Evolutionary conservation across 805 yeast genomes (phyloP).

Genomic region (Starmerella vitae): DNA sequence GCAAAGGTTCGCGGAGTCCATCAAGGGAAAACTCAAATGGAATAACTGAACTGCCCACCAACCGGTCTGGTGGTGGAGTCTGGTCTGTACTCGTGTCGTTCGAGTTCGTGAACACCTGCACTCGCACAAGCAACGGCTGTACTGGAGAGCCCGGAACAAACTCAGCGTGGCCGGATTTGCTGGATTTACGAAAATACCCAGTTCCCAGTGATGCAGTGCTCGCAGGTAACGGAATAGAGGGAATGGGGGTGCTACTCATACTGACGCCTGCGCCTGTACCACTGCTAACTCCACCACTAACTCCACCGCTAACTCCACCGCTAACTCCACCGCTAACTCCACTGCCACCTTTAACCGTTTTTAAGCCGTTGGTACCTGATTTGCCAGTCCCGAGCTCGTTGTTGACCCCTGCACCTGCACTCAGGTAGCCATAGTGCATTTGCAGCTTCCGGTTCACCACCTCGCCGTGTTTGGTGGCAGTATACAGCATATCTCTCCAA

Average conservation of each 20-base stretch:
- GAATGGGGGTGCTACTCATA: conserved; percentile 34
- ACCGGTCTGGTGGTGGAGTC: conserved; percentile 4
- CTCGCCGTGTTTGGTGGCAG: conserved; percentile 35
- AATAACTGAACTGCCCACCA: conserved; percentile 5
- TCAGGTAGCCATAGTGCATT: conserved; percentile 81
- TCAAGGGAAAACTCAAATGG: background rate
- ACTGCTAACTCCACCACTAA: conserved; percentile 41
- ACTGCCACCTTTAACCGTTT: too few species aligned
- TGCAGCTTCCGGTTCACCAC: conserved; percentile 59
- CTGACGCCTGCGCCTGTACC: conserved; percentile 34
- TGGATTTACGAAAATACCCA: too few species aligned
- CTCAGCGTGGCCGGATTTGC: too few species aligned
- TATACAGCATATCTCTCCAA: conserved; percentile 42
- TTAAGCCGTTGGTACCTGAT: too few species aligned
- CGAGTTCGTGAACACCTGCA: background rate
- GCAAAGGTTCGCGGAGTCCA: conserved; percentile 23
- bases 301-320: conserved; percentile 63
- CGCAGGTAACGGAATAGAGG: conserved; percentile 28
- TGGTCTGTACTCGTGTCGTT: background rate
- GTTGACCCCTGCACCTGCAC: too few species aligned
- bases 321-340: too few species aligned
- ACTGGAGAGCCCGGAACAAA: conserved; percentile 34
- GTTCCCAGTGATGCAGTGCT: too few species aligned
- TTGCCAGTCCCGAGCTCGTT: too few species aligned
- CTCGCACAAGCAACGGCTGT: conserved; percentile 19